phyloP scores from a whole-genome alignment of 2,329 filamentous ascomycete genomes.

The Stagonosporopsis vannaccii region DNA sequence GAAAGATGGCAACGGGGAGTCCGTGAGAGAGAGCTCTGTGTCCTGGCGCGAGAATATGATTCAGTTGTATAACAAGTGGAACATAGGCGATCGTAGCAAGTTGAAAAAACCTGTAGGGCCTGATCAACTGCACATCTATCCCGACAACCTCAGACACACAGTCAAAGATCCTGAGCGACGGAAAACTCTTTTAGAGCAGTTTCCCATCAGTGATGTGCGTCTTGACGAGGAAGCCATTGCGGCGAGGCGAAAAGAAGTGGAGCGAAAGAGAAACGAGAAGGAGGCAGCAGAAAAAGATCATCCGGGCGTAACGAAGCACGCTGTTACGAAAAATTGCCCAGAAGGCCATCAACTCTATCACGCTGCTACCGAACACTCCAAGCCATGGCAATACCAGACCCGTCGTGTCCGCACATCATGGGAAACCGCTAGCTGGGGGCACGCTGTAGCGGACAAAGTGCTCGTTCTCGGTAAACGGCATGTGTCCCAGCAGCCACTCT shows the following conservation, averaged over 20 bases:
- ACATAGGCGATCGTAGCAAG: neutral
- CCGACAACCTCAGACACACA: conserved; percentile 4
- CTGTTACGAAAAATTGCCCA: neutral
- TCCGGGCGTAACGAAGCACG: neutral
- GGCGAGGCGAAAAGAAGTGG: neutral
- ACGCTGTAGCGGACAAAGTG: neutral
- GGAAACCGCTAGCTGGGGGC: neutral
- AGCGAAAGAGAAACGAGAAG: neutral
- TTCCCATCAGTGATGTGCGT: neutral
- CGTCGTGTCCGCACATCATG: conserved; percentile 1
- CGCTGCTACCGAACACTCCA: neutral
- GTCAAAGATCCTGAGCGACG: neutral
- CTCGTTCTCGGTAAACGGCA: neutral
- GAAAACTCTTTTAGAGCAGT: neutral
- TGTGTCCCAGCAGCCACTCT: neutral
- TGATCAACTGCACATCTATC: neutral
- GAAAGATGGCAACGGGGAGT: no score
- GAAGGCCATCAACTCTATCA: neutral
- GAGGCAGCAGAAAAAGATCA: neutral
- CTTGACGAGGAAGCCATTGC: neutral
- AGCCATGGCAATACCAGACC: neutral
- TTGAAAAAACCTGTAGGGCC: neutral
- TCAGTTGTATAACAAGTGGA: neutral
- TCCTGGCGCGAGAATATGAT: conserved; percentile 3
- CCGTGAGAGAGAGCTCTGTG: neutral